phyloP scores from a whole-genome alignment of 768 basidiomycete genomes.

The Termitomyces sp. region DNA sequence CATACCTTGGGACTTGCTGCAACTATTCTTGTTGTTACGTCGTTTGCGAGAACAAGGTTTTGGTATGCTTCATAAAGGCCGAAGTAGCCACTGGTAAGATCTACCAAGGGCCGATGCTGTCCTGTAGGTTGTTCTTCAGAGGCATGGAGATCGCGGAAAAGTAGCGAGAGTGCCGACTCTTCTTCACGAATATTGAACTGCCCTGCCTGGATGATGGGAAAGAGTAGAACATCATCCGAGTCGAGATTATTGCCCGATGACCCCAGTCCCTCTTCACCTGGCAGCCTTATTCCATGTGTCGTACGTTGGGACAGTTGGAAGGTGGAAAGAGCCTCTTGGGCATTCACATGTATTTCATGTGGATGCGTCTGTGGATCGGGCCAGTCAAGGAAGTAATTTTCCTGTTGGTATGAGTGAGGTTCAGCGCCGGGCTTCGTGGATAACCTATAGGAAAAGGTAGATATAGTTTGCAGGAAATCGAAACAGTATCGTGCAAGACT shows the following conservation, averaged over 20 bases:
- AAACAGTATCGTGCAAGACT: conserved; percentile 77
- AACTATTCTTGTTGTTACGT: conserved; percentile 63
- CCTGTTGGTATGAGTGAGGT: conserved; percentile 26
- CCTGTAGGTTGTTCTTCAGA: neutral
- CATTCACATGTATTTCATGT: conserved; percentile 59
- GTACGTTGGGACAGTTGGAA: conserved; percentile 48
- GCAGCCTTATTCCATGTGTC: conserved; percentile 1
- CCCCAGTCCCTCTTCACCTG: neutral
- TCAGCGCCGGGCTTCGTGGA: conserved; percentile 15
- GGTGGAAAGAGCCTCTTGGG: conserved; percentile 43
- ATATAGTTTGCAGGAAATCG: conserved; percentile 64
- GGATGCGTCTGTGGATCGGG: conserved; percentile 59
- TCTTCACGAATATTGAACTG: conserved; percentile 86
- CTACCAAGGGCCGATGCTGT: conserved; percentile 41
- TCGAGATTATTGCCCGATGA: conserved; percentile 15
- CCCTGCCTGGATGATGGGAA: conserved; percentile 87
- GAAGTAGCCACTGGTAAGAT: conserved; percentile 96
- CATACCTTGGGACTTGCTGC: conserved; percentile 82
- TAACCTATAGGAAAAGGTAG: conserved; percentile 67
- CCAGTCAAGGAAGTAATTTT: conserved; percentile 60
- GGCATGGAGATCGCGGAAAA: conserved; percentile 35
- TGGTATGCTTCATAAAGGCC: conserved; percentile 81
- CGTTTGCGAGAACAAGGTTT: conserved; percentile 53
- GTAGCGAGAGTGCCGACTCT: conserved; percentile 50
- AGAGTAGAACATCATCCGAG: conserved; percentile 39